Evolutionary conservation across 805 yeast species (phyloP), one percentile per base, ranked within the genome.

Genomic region (Saccharomycopsis fibuligera): DNA sequence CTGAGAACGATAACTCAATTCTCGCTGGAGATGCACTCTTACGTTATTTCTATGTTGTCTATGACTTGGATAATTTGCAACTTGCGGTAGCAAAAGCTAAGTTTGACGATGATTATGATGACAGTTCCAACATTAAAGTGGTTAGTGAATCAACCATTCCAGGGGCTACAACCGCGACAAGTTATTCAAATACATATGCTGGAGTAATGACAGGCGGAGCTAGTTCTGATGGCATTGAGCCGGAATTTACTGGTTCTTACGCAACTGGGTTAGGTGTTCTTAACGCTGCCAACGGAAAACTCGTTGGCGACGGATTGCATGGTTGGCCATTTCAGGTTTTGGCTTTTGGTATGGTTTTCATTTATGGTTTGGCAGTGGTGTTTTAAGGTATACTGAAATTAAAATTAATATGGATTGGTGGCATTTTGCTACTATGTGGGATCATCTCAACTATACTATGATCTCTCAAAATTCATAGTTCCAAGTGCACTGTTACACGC

Each of bases 11-110:
- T 10, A 65, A 64, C 21, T 50, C 62, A 2, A 62, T 68, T 47
- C 69, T 72, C 9, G 61, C 77, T n/a, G 85, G 84, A 42, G 82
- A 77, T 59, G 64, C 74, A 5, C 72, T 80, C 60, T 58, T 80
- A 50, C 66, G 75, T 49, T 62, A 70, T 30, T 76, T 75, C 1
- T 79, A 79, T 56, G 68, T 73, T 35, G 81, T 76, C 39, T 80
- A 69, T 50, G 82, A 79, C 60, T 58, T 78, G 43, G 79, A 72
- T 25, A 62, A 66, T 37, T 56, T 61, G 24, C 67, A 68, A 46
- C 57, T 76, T 21, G 72, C 71, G 1, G 35, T 76, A 12, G 80
- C 79, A 3, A 75, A 70, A 51, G 79, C 73, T 5, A 25, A 27
- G 5, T 38, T 25, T 29, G 41, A 44, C 21, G 25, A 27, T n/a